These are phyloP conservation scores for Helminthosporium solani DNA, from an alignment of 2,329 filamentous ascomycete genomes.

Conservation along the genomic window DNA sequence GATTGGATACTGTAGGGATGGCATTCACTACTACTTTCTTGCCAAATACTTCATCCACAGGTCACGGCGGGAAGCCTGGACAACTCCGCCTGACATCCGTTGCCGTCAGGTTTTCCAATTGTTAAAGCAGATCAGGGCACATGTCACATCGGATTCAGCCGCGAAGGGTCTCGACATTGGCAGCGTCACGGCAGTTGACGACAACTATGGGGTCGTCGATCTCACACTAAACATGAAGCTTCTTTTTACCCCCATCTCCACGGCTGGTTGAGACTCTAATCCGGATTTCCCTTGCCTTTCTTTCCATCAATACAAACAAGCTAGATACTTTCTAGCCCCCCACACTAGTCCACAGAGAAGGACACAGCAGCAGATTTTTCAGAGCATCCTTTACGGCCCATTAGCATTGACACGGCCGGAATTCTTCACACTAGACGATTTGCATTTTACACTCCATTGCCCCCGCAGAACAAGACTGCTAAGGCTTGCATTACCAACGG, in stretches of 20 bases:
- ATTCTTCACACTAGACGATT: slow-evolving; percentile 15
- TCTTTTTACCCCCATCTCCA: slow-evolving; percentile 62
- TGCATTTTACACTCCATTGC: slow-evolving; percentile 11
- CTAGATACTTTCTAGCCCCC: background rate
- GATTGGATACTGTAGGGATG: slow-evolving; percentile 70
- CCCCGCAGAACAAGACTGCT: slow-evolving; percentile 17
- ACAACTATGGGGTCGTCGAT: slow-evolving; percentile 63
- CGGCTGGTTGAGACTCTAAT: background rate
- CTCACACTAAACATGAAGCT: slow-evolving; percentile 70
- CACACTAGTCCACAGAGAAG: background rate
- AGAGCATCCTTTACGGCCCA: slow-evolving; percentile 1
- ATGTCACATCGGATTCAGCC: slow-evolving; percentile 64
- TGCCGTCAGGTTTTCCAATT: slow-evolving; percentile 62
- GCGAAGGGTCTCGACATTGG: slow-evolving; percentile 67
- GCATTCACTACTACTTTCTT: slow-evolving; percentile 72
- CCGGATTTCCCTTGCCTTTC: background rate
- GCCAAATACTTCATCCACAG: slow-evolving; percentile 66
- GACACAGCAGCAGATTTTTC: background rate
- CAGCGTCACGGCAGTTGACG: slow-evolving; percentile 67
- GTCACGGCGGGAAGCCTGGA: slow-evolving; percentile 55
- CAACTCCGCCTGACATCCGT: slow-evolving; percentile 59
- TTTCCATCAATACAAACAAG: slow-evolving; percentile 7
- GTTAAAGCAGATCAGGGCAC: slow-evolving; percentile 60
- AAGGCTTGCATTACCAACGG: slow-evolving; percentile 31
- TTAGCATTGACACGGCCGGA: slow-evolving; percentile 11